phyloP scores from a whole-genome alignment of 139 green algal genomes.

The Spirogloea muscicola region DNA sequence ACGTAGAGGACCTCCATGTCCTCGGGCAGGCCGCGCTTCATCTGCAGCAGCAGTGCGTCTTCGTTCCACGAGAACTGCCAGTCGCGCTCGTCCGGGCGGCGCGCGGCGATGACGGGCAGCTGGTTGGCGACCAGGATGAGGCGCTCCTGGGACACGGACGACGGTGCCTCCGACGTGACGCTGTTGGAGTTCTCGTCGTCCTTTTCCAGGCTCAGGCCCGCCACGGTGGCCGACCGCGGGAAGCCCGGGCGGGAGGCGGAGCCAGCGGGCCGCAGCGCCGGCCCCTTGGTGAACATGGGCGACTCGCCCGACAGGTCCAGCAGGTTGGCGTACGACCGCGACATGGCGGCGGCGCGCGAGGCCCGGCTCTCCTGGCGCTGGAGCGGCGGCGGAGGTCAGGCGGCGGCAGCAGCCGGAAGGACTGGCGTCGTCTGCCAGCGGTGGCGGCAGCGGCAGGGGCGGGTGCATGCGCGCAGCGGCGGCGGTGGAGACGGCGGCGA shows the following conservation, averaged over 20 bases:
- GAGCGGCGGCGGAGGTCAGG: too few relatives aligned
- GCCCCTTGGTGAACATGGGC: slow-evolving; percentile 22
- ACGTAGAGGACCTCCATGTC: slow-evolving; percentile 49
- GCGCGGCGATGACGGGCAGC: slow-evolving; percentile 69
- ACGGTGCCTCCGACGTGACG: slow-evolving; percentile 39
- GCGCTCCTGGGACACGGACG: slow-evolving; percentile 53
- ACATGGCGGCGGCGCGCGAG: slow-evolving; percentile 13
- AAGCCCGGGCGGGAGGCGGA: slow-evolving; percentile 4
- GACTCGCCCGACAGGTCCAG: slow-evolving; percentile 36
- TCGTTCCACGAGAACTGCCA: slow-evolving; percentile 94
- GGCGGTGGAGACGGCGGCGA: too few relatives aligned
- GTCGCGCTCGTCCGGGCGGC: slow-evolving; percentile 18
- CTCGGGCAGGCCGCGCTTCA: slow-evolving; percentile 60
- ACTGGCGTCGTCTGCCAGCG: too few relatives aligned
- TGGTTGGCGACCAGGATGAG: slow-evolving; percentile 90
- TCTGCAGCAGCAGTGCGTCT: slow-evolving; percentile 88
- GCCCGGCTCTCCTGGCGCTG: background rate
- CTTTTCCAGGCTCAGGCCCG: slow-evolving; percentile 3
- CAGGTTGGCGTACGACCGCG: slow-evolving; percentile 43
- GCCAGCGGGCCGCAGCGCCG: background rate
- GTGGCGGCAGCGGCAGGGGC: too few relatives aligned
- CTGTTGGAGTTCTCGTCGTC: slow-evolving; percentile 8
- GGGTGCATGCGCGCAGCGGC: too few relatives aligned
- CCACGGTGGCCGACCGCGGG: slow-evolving; percentile 3
- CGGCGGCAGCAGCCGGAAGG: too few relatives aligned